Conservation (phyloP, 2,329 filamentous ascomycete species). For the Fonsecaea pedrosoi region DNA sequence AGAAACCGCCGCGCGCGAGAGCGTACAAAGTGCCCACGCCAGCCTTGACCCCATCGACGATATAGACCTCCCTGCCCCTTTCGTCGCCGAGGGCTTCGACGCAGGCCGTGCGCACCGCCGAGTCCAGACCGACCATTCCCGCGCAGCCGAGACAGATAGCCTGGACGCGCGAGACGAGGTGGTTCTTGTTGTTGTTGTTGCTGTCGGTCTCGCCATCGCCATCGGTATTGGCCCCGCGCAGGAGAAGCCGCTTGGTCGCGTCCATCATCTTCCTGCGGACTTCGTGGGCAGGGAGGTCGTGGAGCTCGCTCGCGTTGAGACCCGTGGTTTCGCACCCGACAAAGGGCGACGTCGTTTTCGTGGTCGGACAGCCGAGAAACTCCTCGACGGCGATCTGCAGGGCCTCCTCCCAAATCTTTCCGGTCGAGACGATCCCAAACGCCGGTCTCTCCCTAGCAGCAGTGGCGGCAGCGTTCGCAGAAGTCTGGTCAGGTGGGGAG, state of each 20-base stretch:
- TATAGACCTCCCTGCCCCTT: constrained; percentile 65
- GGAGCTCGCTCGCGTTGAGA: constrained; percentile 78
- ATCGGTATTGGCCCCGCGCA: constrained; percentile 31
- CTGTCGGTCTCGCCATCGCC: not conserved
- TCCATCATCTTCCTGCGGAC: constrained; percentile 70
- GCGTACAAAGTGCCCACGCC: constrained; percentile 36
- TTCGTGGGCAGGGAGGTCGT: constrained; percentile 68
- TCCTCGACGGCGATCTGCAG: constrained; percentile 68
- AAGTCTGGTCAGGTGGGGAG: no score
- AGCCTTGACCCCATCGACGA: constrained; percentile 79
- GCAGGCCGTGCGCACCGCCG: constrained; percentile 74
- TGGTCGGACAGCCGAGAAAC: constrained; percentile 61
- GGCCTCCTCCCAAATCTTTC: constrained; percentile 79
- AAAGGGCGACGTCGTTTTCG: constrained; percentile 60
- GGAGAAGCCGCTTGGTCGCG: constrained; percentile 72
- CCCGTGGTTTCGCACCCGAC: constrained; percentile 84
- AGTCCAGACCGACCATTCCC: constrained; percentile 86
- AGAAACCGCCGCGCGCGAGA: constrained; percentile 33
- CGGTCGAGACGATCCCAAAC: constrained; percentile 91
- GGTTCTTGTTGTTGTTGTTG: not conserved
- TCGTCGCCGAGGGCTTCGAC: constrained; percentile 67
- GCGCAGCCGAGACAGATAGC: constrained; percentile 87
- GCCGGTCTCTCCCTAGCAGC: constrained; percentile 14
- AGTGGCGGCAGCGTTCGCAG: no score
- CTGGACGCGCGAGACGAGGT: constrained; percentile 47